Conservation (phyloP, 1,284 basidiomycete genomes). For the Takashimella koratensis region DNA sequence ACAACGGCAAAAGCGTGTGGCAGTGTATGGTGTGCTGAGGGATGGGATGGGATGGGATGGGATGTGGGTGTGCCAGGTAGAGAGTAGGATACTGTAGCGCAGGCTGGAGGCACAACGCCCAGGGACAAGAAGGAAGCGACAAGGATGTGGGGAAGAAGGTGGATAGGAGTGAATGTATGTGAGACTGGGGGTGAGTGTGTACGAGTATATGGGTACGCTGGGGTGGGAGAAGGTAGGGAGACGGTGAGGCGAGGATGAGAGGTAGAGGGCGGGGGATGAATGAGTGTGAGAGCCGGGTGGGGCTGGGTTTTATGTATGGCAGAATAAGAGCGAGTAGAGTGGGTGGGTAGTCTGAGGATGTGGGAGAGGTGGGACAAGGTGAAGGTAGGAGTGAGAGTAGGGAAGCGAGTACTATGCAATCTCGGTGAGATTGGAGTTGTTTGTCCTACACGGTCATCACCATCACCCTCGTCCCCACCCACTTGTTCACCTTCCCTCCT, state of each 20-base stretch:
- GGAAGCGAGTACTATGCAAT: not conserved
- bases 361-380: not conserved
- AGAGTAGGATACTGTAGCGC: not conserved
- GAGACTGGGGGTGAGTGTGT: not conserved
- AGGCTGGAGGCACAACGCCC: constrained; percentile 2
- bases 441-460: too few relatives aligned
- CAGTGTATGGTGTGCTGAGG: not conserved
- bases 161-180: not conserved
- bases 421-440: not conserved
- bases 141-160: constrained; percentile 3
- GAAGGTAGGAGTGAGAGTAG: not conserved
- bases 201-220: constrained; percentile 2
- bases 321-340: not conserved
- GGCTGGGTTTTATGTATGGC: not conserved
- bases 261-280: not conserved
- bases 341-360: not conserved
- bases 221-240: constrained; percentile 7
- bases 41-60: not conserved
- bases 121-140: constrained; percentile 2
- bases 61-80: not conserved
- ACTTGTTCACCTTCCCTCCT: not conserved
- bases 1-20: too few relatives aligned
- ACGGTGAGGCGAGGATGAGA: constrained; percentile 1
- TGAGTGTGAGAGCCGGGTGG: not conserved
- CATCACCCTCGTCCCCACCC: too few relatives aligned